A percentile compares a stretch with the other conserved stretches of the same genome.
Conservation (phyloP, 257 asterid genomes). For the Anisodus tanguticus region DNA sequence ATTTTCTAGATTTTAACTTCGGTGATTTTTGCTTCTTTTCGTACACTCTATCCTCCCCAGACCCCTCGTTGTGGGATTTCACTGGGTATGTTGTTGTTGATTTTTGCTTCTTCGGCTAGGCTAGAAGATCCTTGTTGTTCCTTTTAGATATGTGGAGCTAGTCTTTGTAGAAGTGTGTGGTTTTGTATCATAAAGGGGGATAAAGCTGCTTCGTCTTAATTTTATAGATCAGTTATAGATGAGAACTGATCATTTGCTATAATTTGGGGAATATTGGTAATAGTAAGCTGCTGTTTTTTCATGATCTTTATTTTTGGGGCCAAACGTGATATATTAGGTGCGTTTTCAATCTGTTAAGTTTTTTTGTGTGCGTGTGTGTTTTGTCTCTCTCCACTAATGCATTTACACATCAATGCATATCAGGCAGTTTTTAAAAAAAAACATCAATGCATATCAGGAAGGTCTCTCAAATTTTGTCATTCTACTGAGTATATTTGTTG, state of each 20-base stretch:
- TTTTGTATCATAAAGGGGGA: not conserved
- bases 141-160: conserved; percentile 6
- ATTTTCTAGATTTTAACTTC: not conserved
- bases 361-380: not conserved
- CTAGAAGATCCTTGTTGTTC: not conserved
- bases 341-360: not conserved
- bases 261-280: not conserved
- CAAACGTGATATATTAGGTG: not conserved
- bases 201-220: not conserved
- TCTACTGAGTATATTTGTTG: conserved; percentile 11
- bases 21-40: not conserved
- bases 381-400: not conserved
- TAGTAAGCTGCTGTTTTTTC: not conserved
- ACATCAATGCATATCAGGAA: not conserved
- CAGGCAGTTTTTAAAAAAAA: not conserved
- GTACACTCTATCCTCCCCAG: too few species aligned
- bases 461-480: not conserved
- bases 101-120: not conserved
- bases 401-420: conserved; percentile 17
- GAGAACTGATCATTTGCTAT: not conserved
- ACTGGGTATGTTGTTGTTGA: not conserved
- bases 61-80: too few species aligned
- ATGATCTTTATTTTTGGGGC: not conserved
- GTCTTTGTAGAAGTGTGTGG: not conserved
- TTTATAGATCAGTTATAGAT: not conserved